Evolutionary conservation across 2,329 filamentous ascomycete genomes (phyloP), one percentile per base, ranked within the genome.

Genomic region (Arthrobotrys megalospora): DNA sequence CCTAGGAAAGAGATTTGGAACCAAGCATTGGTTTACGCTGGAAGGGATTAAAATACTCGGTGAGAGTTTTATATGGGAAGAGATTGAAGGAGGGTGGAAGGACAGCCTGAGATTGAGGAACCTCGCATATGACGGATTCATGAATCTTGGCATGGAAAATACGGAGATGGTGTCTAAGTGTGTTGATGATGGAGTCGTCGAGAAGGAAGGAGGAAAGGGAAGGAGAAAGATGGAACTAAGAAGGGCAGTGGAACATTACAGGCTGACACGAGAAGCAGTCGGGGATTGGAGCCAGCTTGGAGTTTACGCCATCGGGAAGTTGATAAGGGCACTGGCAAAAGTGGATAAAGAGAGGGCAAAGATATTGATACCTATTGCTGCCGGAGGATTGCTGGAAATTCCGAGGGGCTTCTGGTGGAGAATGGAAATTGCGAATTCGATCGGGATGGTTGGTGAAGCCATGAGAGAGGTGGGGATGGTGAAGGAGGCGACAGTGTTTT

Each of bases 381-480:
- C 50, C 0, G 43, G 16, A 24, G 43, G 69, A 24, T 28, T 71
- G 2, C 16, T 70, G 3, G 28, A 53, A 12, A 38, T 66, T 19
- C 73, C 73, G 6, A 19, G 24, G 16, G 50, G 47, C 6, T 53
- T 52, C 21, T 36, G 32, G n/a, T 21, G 14, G 11, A 45, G 5
- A n/a, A 7, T n/a, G 2, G 66, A 71, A 14, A 16, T 77, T 8
- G n/a, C 65, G 2, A 41, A 50, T 28, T 38, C 73, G 7, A 55
- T 53, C 1, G 52, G 50, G 19, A 53, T 62, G 10, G 28, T 77
- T 6, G 60, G 48, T n/a, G 73, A 77, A 38, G 60, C 73, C 0
- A 71, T 77, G 73, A 52, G 41, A n/a, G 60, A 70, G 24, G 43
- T 71, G 6, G 66, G 73, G 6, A 71, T 71, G 66, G 34, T 16